Percentiles rank a stretch among this genome's conserved stretches.
Evolutionary conservation across 2,329 filamentous ascomycete species (phyloP).

Genomic region (Fusarium illudens): DNA sequence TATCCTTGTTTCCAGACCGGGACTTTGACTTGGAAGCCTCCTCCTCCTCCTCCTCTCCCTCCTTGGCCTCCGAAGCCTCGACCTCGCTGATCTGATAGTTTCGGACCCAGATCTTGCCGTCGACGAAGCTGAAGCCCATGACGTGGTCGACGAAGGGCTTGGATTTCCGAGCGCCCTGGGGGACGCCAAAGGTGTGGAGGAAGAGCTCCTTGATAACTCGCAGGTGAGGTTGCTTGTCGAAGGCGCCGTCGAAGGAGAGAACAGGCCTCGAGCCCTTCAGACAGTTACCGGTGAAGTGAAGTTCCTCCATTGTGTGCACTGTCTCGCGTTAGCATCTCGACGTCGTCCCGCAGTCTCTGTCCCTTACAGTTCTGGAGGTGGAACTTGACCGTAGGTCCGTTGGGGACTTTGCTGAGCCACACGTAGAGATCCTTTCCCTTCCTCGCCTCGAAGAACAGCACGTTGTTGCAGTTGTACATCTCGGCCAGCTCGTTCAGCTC

Average conservation of each 20-base stretch:
- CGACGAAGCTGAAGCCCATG: conserved; percentile 88
- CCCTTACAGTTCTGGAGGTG: conserved; percentile 77
- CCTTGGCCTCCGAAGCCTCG: conserved; percentile 64
- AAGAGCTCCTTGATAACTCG: conserved; percentile 89
- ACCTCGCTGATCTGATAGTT: conserved; percentile 93
- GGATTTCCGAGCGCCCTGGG: conserved; percentile 83
- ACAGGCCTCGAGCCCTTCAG: conserved; percentile 91
- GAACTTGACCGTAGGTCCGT: conserved; percentile 68
- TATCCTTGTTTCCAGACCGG: conserved; percentile 59
- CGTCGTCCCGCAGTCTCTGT: neutral
- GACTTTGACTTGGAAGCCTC: conserved; percentile 53
- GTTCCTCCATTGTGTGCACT: conserved; percentile 96
- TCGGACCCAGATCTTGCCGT: conserved; percentile 95
- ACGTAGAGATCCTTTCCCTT: conserved; percentile 95
- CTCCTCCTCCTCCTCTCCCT: conserved; percentile 55
- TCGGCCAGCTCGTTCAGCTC: conserved; percentile 79
- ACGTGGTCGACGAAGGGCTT: conserved; percentile 98
- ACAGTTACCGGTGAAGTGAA: conserved; percentile 97
- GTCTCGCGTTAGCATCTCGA: conserved; percentile 36
- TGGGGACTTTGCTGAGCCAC: conserved; percentile 92
- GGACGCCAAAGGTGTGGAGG: conserved; percentile 89
- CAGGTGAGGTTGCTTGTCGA: conserved; percentile 83
- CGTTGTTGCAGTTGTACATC: conserved; percentile 92
- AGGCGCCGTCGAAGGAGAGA: conserved; percentile 88
- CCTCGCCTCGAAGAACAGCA: conserved; percentile 93